Percentiles rank a stretch among this genome's conserved stretches.
phyloP scores from a whole-genome alignment of 2,329 filamentous ascomycete genomes.

The Xylariomycetidae sp. region DNA sequence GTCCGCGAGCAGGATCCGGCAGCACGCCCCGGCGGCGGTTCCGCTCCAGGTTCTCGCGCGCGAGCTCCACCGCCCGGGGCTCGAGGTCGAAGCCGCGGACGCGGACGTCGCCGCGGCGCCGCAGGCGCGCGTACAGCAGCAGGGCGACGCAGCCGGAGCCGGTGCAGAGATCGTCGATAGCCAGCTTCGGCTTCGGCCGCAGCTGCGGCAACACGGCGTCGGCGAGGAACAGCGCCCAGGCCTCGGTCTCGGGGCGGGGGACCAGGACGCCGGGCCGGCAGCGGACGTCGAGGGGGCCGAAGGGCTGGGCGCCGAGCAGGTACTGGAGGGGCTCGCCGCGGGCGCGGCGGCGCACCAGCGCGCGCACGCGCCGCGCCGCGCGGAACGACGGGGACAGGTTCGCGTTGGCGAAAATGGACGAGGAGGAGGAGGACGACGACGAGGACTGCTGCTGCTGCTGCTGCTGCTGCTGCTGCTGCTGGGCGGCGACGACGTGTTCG shows the following conservation, averaged over 20 bases:
- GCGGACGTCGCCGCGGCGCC: constrained; percentile 33
- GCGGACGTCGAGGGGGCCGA: constrained; percentile 73
- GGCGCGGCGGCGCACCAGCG: too few relatives aligned
- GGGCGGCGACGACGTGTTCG: constrained; percentile 41
- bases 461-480: background rate
- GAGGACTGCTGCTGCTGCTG: background rate
- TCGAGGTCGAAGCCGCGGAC: constrained; percentile 66
- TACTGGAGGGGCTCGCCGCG: constrained; percentile 80
- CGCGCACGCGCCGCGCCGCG: constrained; percentile 40
- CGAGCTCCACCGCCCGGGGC: constrained; percentile 55
- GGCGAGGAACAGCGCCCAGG: constrained; percentile 55
- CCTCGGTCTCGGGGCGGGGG: constrained; percentile 72
- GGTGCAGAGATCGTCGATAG: constrained; percentile 79
- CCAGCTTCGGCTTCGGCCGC: constrained; percentile 32
- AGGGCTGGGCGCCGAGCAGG: constrained; percentile 80
- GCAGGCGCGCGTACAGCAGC: constrained; percentile 60
- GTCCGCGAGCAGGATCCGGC: constrained; percentile 17
- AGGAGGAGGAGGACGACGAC: background rate
- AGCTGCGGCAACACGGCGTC: constrained; percentile 19
- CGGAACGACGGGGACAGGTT: constrained; percentile 27
- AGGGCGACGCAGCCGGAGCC: constrained; percentile 88
- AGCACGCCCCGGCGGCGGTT: constrained; percentile 32
- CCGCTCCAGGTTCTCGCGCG: constrained; percentile 54
- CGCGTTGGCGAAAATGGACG: too few relatives aligned
- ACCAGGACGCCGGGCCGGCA: constrained; percentile 78